A percentile compares a stretch with the other conserved stretches of the same genome.
phyloP scores from a whole-genome alignment of 768 basidiomycete genomes.

The Leccinum truebloodii region DNA sequence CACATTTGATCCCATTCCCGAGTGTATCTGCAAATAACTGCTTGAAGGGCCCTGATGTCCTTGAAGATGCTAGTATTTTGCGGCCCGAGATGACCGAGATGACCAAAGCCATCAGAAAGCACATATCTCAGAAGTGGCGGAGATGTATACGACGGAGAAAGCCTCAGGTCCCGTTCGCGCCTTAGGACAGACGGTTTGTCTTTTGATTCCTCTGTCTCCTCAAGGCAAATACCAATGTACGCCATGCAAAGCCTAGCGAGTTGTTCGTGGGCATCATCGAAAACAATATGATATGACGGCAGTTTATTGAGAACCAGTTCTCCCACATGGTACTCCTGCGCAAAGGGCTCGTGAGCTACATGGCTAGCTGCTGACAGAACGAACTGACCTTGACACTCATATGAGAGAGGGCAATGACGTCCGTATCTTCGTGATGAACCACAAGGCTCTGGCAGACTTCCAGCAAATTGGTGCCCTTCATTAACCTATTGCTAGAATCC shows the following conservation, averaged over 20 bases:
- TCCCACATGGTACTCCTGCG: slow-evolving; percentile 17
- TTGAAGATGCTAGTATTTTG: not conserved
- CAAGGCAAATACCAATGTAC: slow-evolving; percentile 11
- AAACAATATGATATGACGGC: slow-evolving; percentile 6
- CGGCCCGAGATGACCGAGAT: slow-evolving; percentile 3
- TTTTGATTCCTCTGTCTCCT: slow-evolving; percentile 1
- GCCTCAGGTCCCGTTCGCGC: not conserved
- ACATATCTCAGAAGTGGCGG: slow-evolving; percentile 13
- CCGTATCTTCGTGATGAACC: slow-evolving; percentile 10
- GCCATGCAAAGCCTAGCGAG: slow-evolving; percentile 14
- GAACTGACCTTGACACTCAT: slow-evolving; percentile 20
- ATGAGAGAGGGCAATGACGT: slow-evolving; percentile 11
- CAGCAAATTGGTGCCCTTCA: not conserved
- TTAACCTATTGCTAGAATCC: slow-evolving; percentile 1
- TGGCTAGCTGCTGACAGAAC: too few relatives aligned
- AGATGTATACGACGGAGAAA: not conserved
- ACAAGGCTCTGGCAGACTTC: slow-evolving; percentile 11
- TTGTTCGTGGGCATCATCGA: slow-evolving; percentile 9
- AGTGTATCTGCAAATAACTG: not conserved
- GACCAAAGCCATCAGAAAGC: slow-evolving; percentile 11
- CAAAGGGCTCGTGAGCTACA: not conserved
- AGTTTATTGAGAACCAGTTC: slow-evolving; percentile 2
- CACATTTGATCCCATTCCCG: slow-evolving; percentile 7
- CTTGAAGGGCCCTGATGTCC: slow-evolving; percentile 5
- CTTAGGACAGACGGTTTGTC: not conserved